Percentiles rank a stretch among this genome's conserved stretches.
These are phyloP conservation scores for Suhomyces ambrosiae DNA, from an alignment of 1,139 yeast species.

Conservation along the genomic window DNA sequence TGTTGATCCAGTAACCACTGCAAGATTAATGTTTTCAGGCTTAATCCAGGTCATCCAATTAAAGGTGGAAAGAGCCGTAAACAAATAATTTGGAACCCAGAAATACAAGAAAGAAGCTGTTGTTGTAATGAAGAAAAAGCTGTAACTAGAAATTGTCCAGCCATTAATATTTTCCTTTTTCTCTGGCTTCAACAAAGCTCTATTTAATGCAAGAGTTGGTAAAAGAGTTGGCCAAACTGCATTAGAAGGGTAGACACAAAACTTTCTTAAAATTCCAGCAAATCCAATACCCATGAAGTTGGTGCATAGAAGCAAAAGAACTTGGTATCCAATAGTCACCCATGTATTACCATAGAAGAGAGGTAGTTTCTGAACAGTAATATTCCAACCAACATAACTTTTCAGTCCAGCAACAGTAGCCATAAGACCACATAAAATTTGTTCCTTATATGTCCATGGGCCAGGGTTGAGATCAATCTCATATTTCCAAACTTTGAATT, in stretches of 20 bases:
- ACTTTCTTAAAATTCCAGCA: conserved; percentile 24
- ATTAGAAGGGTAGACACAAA: conserved; percentile 20
- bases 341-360: conserved; percentile 19
- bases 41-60: conserved; percentile 26
- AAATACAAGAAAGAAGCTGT: conserved; percentile 21
- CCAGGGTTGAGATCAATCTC: conserved; percentile 26
- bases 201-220: conserved; percentile 24
- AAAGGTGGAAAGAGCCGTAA: conserved; percentile 20
- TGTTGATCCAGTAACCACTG: conserved; percentile 19
- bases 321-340: conserved; percentile 22
- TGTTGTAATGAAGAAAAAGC: conserved; percentile 17
- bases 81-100: conserved; percentile 24
- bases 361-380: conserved; percentile 20
- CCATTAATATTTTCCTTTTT: conserved; percentile 21
- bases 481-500: conserved; percentile 20
- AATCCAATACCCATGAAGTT: conserved; percentile 27
- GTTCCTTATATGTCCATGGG: conserved; percentile 28
- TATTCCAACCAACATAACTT: conserved; percentile 19
- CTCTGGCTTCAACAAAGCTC: conserved; percentile 21
- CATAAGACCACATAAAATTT: conserved; percentile 24
- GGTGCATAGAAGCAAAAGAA: conserved; percentile 19
- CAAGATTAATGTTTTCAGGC: conserved; percentile 22
- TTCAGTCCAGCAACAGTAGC: conserved; percentile 19
- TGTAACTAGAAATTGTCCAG: conserved; percentile 23
- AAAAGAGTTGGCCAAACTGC: conserved; percentile 23